Base-by-base conservation (phyloP, 2,329 filamentous ascomycete species). In the Furcasterigmium furcatum region DNA sequence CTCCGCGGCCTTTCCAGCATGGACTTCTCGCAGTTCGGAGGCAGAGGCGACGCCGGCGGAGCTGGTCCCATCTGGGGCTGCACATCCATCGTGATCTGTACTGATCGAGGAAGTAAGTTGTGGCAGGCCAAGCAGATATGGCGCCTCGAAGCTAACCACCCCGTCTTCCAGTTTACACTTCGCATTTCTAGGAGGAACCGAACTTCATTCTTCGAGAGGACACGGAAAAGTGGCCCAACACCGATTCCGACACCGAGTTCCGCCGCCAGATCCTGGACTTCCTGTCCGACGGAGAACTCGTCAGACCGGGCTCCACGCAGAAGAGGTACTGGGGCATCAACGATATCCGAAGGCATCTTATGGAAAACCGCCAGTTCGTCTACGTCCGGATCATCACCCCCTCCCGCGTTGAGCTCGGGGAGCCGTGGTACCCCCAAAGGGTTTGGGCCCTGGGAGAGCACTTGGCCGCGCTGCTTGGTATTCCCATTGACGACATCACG, bases 121-220 rank as follows among this genome's bases (percentile, higher is more conserved):
- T n/a, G n/a, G n/a, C n/a, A n/a, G n/a, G n/a, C n/a, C n/a, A n/a
- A n/a, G n/a, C n/a, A n/a, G n/a, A n/a, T n/a, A n/a, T n/a, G n/a
- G n/a, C n/a, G n/a, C n/a, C n/a, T n/a, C n/a, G n/a, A n/a, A n/a
- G n/a, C n/a, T n/a, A n/a, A n/a, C n/a, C n/a, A n/a, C n/a, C n/a
- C n/a, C n/a, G 30, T 32, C 4, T 32, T 7, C 13, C 24, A 27
- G 24, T 27, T 27, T 27, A 27, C 14, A 43, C 44, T 10, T 43
- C 39, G 9, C 46, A 49, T 24, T 41, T 43, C 44, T 49, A 44
- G 46, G 44, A 49, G 30, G 39, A 41, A 10, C 39, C 39, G 8
- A 21, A 30, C 39, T 41, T 41, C 20, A 16, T 18, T 14, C 39
- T 41, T 16, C 16, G 16, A 13, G 24, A 41, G 24, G 18, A 41